A percentile compares a stretch with the other conserved stretches of the same genome.
Evolutionary conservation across 257 asterid species (phyloP).

Genomic region (Striga asiatica): DNA sequence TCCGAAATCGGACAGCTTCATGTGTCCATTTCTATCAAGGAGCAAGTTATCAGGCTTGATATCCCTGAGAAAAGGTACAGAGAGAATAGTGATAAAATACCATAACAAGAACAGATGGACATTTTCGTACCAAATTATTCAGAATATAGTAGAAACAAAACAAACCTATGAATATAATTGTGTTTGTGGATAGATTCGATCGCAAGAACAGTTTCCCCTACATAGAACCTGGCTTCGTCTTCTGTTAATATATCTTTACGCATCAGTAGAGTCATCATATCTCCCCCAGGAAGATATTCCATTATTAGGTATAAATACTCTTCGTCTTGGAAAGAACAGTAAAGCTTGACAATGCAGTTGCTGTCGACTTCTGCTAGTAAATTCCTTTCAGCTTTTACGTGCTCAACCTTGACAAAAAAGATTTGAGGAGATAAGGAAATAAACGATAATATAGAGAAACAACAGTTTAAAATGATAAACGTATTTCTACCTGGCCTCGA

Average conservation of each 20-base stretch:
- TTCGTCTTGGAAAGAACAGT: conserved; percentile 93
- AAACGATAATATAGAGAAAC: conserved; percentile 7
- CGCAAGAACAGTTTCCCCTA: conserved; percentile 93
- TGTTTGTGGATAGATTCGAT: conserved; percentile 92
- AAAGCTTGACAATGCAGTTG: conserved; percentile 88
- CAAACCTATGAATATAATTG: conserved; percentile 86
- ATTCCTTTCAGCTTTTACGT: conserved; percentile 92
- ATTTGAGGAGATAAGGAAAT: conserved; percentile 4
- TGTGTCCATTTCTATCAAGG: conserved; percentile 69
- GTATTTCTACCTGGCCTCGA: conserved; percentile 72
- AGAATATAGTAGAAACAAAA: conserved; percentile 10
- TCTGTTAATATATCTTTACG: conserved; percentile 86
- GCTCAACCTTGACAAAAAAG: conserved; percentile 61
- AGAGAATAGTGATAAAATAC: no score
- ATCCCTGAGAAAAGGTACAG: no score
- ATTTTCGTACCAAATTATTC: no score
- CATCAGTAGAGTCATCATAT: conserved; percentile 97
- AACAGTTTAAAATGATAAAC: conserved; percentile 2
- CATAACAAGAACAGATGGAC: no score
- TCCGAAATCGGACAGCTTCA: conserved; percentile 82
- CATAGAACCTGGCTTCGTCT: conserved; percentile 83
- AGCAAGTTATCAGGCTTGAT: conserved; percentile 89
- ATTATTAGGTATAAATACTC: conserved; percentile 85
- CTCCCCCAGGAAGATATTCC: conserved; percentile 99
- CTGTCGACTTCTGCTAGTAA: conserved; percentile 92